These are phyloP conservation scores for Aspergillus brunneoviolaceus DNA, from an alignment of 2,329 filamentous ascomycete genomes.

Conservation along the genomic window DNA sequence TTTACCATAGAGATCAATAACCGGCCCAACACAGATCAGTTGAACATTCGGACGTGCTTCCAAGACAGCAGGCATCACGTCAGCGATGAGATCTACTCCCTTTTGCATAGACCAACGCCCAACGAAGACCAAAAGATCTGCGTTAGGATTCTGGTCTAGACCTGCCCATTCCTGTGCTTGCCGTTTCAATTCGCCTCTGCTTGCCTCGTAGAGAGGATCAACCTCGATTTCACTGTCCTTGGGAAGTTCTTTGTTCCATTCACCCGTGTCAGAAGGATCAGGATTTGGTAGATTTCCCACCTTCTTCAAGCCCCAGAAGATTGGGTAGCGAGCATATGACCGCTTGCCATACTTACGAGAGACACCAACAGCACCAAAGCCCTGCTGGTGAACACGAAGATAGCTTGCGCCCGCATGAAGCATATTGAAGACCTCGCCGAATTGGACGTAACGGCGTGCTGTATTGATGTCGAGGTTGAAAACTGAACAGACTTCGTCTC, in stretches of 20 bases:
- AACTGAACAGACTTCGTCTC: slow-evolving; percentile 63
- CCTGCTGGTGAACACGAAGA: slow-evolving; percentile 65
- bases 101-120: slow-evolving; percentile 70
- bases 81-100: slow-evolving; percentile 66
- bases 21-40: slow-evolving; percentile 62
- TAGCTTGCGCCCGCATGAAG: slow-evolving; percentile 67
- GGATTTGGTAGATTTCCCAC: slow-evolving; percentile 65
- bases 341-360: slow-evolving; percentile 68
- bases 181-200: slow-evolving; percentile 54
- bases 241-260: slow-evolving; percentile 57
- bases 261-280: slow-evolving; percentile 63
- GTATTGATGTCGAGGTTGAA: slow-evolving; percentile 61
- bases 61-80: slow-evolving; percentile 63
- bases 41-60: slow-evolving; percentile 61
- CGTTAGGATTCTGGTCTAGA: slow-evolving; percentile 59
- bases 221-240: slow-evolving; percentile 52
- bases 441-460: slow-evolving; percentile 63
- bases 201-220: slow-evolving; percentile 56
- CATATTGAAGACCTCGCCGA: slow-evolving; percentile 68
- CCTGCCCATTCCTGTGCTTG: slow-evolving; percentile 69
- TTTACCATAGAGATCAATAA: slow-evolving; percentile 67
- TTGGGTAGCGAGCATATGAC: slow-evolving; percentile 65
- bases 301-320: slow-evolving; percentile 66
- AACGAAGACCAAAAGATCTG: slow-evolving; percentile 67
- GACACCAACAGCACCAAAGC: slow-evolving; percentile 67